Evolutionary conservation across 2,329 filamentous ascomycete genomes (phyloP).

Genomic region (Ophiostoma quercus): DNA sequence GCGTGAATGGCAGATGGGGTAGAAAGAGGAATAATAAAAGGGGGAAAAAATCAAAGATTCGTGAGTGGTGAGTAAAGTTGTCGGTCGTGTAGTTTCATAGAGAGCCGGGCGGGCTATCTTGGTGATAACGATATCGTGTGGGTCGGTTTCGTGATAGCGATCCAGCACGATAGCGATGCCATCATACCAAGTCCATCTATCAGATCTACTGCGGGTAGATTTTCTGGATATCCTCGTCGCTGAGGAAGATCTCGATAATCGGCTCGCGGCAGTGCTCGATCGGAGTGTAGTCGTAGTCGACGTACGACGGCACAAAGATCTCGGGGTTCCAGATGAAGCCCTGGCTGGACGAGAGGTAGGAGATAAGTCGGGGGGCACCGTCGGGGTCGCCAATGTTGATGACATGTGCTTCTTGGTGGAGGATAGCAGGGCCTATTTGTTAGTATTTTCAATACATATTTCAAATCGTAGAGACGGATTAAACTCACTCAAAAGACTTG

Average conservation of each 20-base stretch:
- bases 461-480: neutral
- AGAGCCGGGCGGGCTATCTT: neutral
- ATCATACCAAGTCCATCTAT: neutral
- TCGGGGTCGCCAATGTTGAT: slow-evolving; percentile 72
- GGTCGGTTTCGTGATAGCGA: slow-evolving; percentile 8
- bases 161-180: neutral
- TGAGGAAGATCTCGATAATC: slow-evolving; percentile 71
- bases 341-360: slow-evolving; percentile 72
- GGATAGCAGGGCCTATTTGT: slow-evolving; percentile 59
- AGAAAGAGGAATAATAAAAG: neutral
- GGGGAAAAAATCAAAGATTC: neutral
- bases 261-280: slow-evolving; percentile 71
- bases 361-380: slow-evolving; percentile 68
- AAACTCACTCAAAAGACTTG: slow-evolving; percentile 57
- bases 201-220: slow-evolving; percentile 57
- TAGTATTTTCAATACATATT: slow-evolving; percentile 29
- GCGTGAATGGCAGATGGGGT: neutral
- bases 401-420: slow-evolving; percentile 71
- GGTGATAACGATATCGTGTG: slow-evolving; percentile 4
- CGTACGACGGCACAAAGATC: slow-evolving; percentile 74
- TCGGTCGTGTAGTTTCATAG: neutral
- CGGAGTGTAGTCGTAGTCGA: slow-evolving; percentile 68
- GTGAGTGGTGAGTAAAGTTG: neutral
- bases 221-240: slow-evolving; percentile 66
- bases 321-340: slow-evolving; percentile 83